Evolutionary conservation across 2,329 filamentous ascomycete species (phyloP).

Genomic region (Arthrobotrys pseudoclavata): DNA sequence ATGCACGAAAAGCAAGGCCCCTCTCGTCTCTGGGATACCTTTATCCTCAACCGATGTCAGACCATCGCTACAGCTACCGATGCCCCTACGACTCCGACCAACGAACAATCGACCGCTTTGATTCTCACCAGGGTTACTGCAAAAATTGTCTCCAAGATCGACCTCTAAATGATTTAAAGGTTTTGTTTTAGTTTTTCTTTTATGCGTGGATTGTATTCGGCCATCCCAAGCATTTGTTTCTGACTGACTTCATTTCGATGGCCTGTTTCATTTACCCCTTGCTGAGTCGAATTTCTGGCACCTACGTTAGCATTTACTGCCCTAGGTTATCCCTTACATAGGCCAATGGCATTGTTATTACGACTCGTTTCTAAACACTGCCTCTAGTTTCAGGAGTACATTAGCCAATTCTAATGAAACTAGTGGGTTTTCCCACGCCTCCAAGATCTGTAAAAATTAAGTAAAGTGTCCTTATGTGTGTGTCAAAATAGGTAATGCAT

Average conservation of each 20-base stretch:
- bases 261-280: background rate
- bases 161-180: background rate
- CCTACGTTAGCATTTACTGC: background rate
- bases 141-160: background rate
- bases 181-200: background rate
- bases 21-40: slow-evolving; percentile 26
- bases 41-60: slow-evolving; percentile 20
- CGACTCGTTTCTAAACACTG: background rate
- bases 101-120: background rate
- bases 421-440: background rate
- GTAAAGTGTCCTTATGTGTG: too few species aligned
- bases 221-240: background rate
- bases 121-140: slow-evolving; percentile 26
- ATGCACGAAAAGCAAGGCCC: slow-evolving; percentile 16
- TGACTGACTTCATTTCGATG: background rate
- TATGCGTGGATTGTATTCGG: background rate
- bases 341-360: background rate
- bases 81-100: background rate
- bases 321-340: background rate
- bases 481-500: too few species aligned
- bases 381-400: background rate
- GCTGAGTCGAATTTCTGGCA: background rate
- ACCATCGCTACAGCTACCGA: slow-evolving; percentile 1
- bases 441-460: too few species aligned
- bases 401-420: slow-evolving; percentile 6